Base-by-base conservation (phyloP, 495 filamentous ascomycete species). In the Penicillium silybi region DNA sequence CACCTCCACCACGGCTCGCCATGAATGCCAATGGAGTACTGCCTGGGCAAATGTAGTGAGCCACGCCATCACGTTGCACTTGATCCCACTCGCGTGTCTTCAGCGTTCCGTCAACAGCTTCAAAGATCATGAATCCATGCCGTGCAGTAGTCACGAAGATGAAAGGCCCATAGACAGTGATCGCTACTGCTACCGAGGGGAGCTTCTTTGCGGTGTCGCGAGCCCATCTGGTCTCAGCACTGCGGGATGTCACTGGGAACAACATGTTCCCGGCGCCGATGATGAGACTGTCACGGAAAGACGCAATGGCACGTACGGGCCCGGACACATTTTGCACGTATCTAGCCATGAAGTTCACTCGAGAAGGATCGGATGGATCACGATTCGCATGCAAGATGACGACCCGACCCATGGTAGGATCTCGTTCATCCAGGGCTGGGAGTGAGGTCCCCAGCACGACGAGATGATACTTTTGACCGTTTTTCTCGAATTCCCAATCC, bases 401-500 rank as follows among this genome's bases (percentile, higher is more conserved):
- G 6, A 76, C 64, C 17, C 70, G 62, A 7, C 71, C 70, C 37
- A 35, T 35, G 32, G 4, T 61, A 10, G 46, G 45, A 40, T 62
- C 51, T 15, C 19, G 25, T 13, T 43, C 34, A 7, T 45, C 8
- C 20, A 41, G 60, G 5, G 62, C 56, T 6, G 56, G 54, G 23
- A 71, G 61, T 2, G 68, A 58, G 9, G 74, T 77, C 16, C 74
- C 72, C 50, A 80, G 62, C 25, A 74, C 67, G 22, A 80, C 59
- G 45, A 78, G 66, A 52, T 80, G 74, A 29, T 77, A 76, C 38
- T 65, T 58, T n/a, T 75, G 59, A 9, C 64, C 69, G 18, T 64
- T 63, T 50, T 62, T 65, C 38, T 57, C 58, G 23, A 73, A 75
- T 7, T 64, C 68, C 78, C 78, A 80, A 50, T 80, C 78, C 16